A percentile compares a stretch with the other conserved stretches of the same genome.
Conservation (phyloP, 768 basidiomycete genomes). For the Tulasnella calospora region DNA sequence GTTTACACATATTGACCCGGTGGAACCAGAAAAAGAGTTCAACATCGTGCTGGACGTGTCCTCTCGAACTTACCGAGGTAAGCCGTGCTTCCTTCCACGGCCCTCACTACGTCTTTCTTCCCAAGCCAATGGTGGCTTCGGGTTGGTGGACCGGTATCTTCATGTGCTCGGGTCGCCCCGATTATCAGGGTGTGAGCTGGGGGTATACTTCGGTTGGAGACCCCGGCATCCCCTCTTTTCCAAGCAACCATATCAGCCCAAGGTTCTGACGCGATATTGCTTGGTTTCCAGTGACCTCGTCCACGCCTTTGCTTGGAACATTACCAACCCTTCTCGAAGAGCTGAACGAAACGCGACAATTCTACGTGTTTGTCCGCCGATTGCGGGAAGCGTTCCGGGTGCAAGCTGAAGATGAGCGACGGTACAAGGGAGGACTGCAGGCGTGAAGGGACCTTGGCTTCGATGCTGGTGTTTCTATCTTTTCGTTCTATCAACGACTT, state of each 20-base stretch:
- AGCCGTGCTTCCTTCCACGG: constrained; percentile 28
- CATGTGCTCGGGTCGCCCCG: neutral
- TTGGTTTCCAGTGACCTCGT: constrained; percentile 60
- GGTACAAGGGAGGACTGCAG: constrained; percentile 14
- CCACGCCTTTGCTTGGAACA: constrained; percentile 62
- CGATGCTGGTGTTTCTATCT: neutral
- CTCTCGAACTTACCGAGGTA: constrained; percentile 59
- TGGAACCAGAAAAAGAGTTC: constrained; percentile 58
- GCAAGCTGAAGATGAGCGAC: constrained; percentile 25
- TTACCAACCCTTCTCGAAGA: constrained; percentile 64
- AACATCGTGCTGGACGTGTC: constrained; percentile 74
- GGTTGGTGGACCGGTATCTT: constrained; percentile 8
- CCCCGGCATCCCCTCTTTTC: neutral
- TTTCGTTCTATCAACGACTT: neutral
- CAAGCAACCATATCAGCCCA: constrained; percentile 21
- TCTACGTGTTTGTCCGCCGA: constrained; percentile 65
- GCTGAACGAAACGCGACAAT: constrained; percentile 64
- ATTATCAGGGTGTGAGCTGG: neutral
- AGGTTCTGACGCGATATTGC: constrained; percentile 6
- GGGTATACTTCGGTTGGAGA: neutral
- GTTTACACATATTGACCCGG: constrained; percentile 60
- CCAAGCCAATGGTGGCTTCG: neutral
- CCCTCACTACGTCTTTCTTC: neutral
- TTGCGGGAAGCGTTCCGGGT: constrained; percentile 42
- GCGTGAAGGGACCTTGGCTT: neutral